A percentile compares a stretch with the other conserved stretches of the same genome.
Evolutionary conservation across 192 early-diverging fungal genomes (phyloP).

Genomic region (Kickxella alabastrina): DNA sequence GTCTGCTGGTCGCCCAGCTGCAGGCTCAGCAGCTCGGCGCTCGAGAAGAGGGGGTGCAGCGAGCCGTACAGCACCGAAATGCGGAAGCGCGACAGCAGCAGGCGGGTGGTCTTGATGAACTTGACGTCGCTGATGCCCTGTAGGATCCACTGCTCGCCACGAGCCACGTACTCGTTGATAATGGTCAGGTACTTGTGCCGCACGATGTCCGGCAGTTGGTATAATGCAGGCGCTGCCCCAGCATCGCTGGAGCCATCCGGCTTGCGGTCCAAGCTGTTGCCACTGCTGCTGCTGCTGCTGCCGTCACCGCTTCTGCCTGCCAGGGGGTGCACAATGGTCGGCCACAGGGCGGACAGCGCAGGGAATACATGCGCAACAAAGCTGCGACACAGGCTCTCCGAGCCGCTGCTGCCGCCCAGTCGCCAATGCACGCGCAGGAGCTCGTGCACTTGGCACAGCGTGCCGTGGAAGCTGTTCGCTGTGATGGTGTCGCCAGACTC

Average conservation of each 20-base stretch:
- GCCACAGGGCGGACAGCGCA: slow-evolving; percentile 31
- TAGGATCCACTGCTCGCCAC: slow-evolving; percentile 38
- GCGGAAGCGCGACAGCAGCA: slow-evolving; percentile 43
- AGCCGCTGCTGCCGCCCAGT: slow-evolving; percentile 46
- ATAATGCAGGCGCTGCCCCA: background rate
- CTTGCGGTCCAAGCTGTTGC: background rate
- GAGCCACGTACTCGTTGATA: slow-evolving; percentile 39
- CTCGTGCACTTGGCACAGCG: slow-evolving; percentile 67
- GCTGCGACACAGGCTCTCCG: slow-evolving; percentile 36
- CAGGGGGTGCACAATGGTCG: slow-evolving; percentile 18
- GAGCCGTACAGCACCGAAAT: slow-evolving; percentile 40
- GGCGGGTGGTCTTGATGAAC: slow-evolving; percentile 8
- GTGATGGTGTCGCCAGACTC: slow-evolving; percentile 33
- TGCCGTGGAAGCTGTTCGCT: slow-evolving; percentile 76
- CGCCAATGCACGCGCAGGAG: slow-evolving; percentile 63
- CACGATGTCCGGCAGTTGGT: slow-evolving; percentile 53
- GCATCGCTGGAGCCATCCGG: background rate
- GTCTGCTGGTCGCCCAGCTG: slow-evolving; percentile 14
- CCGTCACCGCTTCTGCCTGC: background rate
- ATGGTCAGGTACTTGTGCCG: slow-evolving; percentile 36
- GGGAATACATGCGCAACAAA: slow-evolving; percentile 52
- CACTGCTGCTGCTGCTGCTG: background rate
- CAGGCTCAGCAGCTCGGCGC: background rate
- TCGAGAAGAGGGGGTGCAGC: slow-evolving; percentile 33
- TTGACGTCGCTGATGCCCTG: slow-evolving; percentile 8